phyloP scores from a whole-genome alignment of 176 grass and related monocot genomes.

The maize (Zea mays) region Zm-B73-REFERENCE-NAM-5.0 NC_050099.1:133832501-133833000 shows the following conservation, averaged over 20 bases:
- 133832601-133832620: background rate
- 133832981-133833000: constrained; percentile 40
- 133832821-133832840: constrained; percentile 52
- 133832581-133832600: background rate
- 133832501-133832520: constrained; percentile 16
- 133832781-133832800: constrained; percentile 46
- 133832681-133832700: constrained; percentile 73
- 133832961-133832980: constrained; percentile 30
- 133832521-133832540: constrained; percentile 29
- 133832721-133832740: constrained; percentile 41
- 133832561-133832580: constrained; percentile 16
- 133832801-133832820: constrained; percentile 50
- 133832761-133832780: constrained; percentile 66
- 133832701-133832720: constrained; percentile 41
- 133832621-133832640: constrained; percentile 38
- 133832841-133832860: constrained; percentile 46
- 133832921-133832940: constrained; percentile 26
- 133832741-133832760: constrained; percentile 69
- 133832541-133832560: constrained; percentile 24
- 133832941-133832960: constrained; percentile 37
- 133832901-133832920: constrained; percentile 44
- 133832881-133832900: constrained; percentile 39
- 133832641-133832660: constrained; percentile 51
- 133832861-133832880: constrained; percentile 40
- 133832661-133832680: constrained; percentile 66